These are phyloP conservation scores for Pseudonectria foliicola DNA, from an alignment of 2,329 filamentous ascomycete genomes.

Conservation along the genomic window DNA sequence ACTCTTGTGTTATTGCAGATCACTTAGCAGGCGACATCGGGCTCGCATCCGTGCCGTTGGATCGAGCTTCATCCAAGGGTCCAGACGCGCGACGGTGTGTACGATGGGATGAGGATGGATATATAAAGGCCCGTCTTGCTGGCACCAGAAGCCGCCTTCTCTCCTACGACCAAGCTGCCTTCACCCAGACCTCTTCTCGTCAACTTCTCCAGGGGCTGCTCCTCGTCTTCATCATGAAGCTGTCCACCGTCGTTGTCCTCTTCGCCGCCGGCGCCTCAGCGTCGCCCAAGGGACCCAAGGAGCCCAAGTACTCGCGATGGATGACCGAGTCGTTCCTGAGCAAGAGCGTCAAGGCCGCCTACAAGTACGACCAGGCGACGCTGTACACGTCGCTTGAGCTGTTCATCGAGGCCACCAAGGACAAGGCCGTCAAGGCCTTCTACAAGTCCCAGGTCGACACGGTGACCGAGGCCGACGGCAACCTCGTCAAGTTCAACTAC, in stretches of 20 bases:
- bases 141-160: too few species aligned
- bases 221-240: constrained; percentile 6
- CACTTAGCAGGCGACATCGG: too few species aligned
- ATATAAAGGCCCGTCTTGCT: too few species aligned
- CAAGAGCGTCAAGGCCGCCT: constrained; percentile 30
- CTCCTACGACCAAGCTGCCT: too few species aligned
- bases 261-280: constrained; percentile 3
- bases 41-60: too few species aligned
- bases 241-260: not conserved
- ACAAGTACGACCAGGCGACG: constrained; percentile 38
- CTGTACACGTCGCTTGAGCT: constrained; percentile 42
- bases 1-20: too few species aligned
- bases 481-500: constrained; percentile 38
- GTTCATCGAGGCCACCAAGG: constrained; percentile 34
- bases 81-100: too few species aligned
- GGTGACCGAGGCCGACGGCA: constrained; percentile 37
- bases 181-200: too few species aligned
- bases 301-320: constrained; percentile 22
- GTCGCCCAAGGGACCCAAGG: constrained; percentile 1
- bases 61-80: too few species aligned
- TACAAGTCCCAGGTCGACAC: constrained; percentile 39
- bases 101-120: too few species aligned
- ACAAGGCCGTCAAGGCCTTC: constrained; percentile 36
- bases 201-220: too few species aligned
- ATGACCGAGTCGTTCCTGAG: constrained; percentile 43